Base-by-base conservation (phyloP, 345 rosid species). In the Rhodomyrtus tomentosa region DNA sequence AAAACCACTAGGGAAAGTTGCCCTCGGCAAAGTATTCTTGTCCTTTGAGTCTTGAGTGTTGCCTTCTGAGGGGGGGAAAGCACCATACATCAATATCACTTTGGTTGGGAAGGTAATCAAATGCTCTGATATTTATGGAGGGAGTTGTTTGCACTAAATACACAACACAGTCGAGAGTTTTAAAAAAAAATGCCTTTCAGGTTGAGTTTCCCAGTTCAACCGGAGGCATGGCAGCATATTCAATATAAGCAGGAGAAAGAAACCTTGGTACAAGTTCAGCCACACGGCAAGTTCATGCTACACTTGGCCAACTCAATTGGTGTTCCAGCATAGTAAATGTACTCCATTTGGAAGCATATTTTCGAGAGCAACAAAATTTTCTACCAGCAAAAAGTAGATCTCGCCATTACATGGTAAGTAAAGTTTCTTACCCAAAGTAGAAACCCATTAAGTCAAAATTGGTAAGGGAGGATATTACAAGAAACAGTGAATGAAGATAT, bases 1-100 rank as follows among this genome's bases (percentile, higher is more conserved):
- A 88, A 94, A 89, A 84, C 92, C 98, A 87, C 87, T 90, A 10
- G 98, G 99, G 88, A 96, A 96, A 87, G 91, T 91, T 59, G 91
- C 90, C 56, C 84, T 83, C n/a, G 86, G 81, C 55, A 13, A 83
- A 36, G 92, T 6, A 42, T 79, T 90, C 87, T 88, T 92, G 91
- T 88, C 91, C 68, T 79, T 52, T 54, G 94, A 84, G 76, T 89
- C 87, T 85, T 81, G 82, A 52, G 74, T 32, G 52, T 83, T 86
- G 54, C 85, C 89, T 87, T 88, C 94, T 83, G 88, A 84, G 50
- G 87, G 89, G 85, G 88, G 85, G 83, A 62, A 76, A 51, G 85
- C 76, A 29, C 53, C 51, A 76, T 27, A 22, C 48, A 36, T 53
- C 50, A 36, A 51, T 50, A 81, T 68, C 79, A 68, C 45, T 36